Base-by-base conservation (phyloP, 2,329 filamentous ascomycete species). In the Gaeumannomyces sp. region DNA sequence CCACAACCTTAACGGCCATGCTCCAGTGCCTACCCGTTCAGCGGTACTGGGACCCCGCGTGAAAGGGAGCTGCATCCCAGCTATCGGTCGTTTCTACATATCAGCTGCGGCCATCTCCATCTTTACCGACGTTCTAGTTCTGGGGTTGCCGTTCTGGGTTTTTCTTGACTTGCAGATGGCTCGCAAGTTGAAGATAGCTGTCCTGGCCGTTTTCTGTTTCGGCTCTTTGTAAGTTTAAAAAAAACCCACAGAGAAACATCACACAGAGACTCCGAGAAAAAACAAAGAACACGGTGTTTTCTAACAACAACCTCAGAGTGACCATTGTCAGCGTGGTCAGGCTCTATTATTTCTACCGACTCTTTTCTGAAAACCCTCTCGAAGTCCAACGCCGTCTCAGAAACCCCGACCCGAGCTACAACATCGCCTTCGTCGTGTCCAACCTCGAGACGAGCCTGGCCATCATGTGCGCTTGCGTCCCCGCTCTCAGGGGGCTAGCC, bases 81-180 rank as follows among this genome's bases (percentile, higher is more conserved):
- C 50, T 7, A 22, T 63, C 33, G 53, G 27, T 4, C 28, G 59
- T 2, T 63, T 63, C 33, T 63, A 63, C 56, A 56, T 63, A 4
- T 28, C 62, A 5, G 56, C 53, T 3, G 53, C 62, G 22, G 56
- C 27, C 11, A 45, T 63, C 1, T 57, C 76, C 22, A 79, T 81
- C 38, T 56, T 79, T 10, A 79, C 77, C 19, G 79, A 80, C 50
- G 68, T 79, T 0, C 66, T 80, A 61, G 73, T 79, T 5, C 71
- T 80, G 25, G 75, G 68, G 2, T 67, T 78, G 27, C 76, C 76
- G 1, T 70, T 77, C 38, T 73, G 70, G 69, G 74, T 76, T 64
- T 76, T 76, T 19, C 70, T 74, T 61, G 69, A 68, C 5, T 69
- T 78, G 60, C 73, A 64, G 66, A 75, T 77, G 67, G 71, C 73